Conservation (phyloP, 163 green algal species). For the Volvox carteri region DNA sequence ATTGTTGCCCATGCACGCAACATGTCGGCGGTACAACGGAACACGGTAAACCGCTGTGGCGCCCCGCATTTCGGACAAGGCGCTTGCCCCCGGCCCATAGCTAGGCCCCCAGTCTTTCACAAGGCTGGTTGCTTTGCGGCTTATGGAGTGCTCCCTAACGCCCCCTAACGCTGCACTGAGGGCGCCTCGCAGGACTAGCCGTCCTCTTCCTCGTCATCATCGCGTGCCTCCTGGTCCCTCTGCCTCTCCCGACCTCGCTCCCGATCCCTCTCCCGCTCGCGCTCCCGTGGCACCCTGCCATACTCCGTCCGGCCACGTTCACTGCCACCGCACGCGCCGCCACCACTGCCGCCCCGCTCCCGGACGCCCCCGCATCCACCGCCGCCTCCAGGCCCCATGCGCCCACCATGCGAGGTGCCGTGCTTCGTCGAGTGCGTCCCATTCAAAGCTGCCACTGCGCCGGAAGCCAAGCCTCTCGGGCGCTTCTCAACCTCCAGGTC, state of each 20-base stretch:
- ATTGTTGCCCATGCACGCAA: no score
- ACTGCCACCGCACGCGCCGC: not conserved
- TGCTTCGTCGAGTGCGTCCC: slow-evolving; percentile 10
- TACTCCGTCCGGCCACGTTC: not conserved
- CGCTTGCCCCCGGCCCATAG: no score
- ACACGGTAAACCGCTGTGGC: no score
- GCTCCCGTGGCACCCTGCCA: not conserved
- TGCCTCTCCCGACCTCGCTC: slow-evolving; percentile 10
- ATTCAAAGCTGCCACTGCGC: not conserved
- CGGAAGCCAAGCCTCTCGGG: not conserved
- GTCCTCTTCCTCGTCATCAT: slow-evolving; percentile 20
- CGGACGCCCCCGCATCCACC: not conserved
- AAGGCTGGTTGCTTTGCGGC: no score
- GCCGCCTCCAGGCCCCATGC: not conserved
- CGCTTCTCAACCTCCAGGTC: slow-evolving; percentile 28
- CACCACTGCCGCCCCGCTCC: slow-evolving; percentile 2
- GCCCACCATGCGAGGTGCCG: not conserved
- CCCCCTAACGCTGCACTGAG: no score
- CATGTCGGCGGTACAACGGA: no score
- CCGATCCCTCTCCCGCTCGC: not conserved
- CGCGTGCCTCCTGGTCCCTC: not conserved
- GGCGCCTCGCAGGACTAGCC: slow-evolving; percentile 7
- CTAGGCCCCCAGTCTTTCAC: no score
- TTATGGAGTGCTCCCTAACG: no score
- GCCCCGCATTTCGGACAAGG: no score